Evolutionary conservation across 2,329 filamentous ascomycete genomes (phyloP), one percentile per base, ranked within the genome.

Genomic region (Ceratocystis eucalypticola): DNA sequence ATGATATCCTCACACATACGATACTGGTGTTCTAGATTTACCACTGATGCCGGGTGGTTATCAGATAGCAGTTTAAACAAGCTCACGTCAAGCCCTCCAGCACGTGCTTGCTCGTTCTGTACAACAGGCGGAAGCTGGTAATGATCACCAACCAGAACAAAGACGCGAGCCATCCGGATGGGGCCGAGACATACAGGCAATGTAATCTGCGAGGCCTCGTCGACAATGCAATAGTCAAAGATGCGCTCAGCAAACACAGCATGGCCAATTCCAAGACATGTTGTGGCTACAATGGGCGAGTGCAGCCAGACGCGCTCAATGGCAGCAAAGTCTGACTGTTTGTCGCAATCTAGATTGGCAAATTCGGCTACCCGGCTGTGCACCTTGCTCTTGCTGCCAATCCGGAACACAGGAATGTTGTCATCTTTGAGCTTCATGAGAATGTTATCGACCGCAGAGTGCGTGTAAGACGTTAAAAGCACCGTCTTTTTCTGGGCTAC

Each of bases 1-100:
- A 97, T 97, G 68, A 99, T 89, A 69, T 99, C 94, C 70, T 94
- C 89, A 72, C 91, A 96, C 94, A 99, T 99, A 69, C 94, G 90
- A 74, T 99, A 99, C 74, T 99, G 94, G 72, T 96, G 91, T 71
- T 94, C 91, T 1, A 99, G 82, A 69, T 89, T 96, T 69, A 95
- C 90, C 1, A 99, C 92, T 0, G 91, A 91, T 61, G 85, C 79
- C 0, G 94, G 92, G 69, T 97, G 92, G 0, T 84, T 82, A 72
- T 97, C 94, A 0, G 91, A 96, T 12, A 99, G 82, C 2, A 94
- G 81, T 74, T 96, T 96, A 81, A 99, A 99, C 64, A 99, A 80
- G 73, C 90, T 96, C 59, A 96, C 83, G 74, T 99, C 94, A 4
- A 99, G 80, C 0, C 94, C 94, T 12, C 92, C 92, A 66, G 87